A percentile compares a stretch with the other conserved stretches of the same genome.
Conservation (phyloP, 176 grass and related monocot genomes). For the Carex scoparia region DNA sequence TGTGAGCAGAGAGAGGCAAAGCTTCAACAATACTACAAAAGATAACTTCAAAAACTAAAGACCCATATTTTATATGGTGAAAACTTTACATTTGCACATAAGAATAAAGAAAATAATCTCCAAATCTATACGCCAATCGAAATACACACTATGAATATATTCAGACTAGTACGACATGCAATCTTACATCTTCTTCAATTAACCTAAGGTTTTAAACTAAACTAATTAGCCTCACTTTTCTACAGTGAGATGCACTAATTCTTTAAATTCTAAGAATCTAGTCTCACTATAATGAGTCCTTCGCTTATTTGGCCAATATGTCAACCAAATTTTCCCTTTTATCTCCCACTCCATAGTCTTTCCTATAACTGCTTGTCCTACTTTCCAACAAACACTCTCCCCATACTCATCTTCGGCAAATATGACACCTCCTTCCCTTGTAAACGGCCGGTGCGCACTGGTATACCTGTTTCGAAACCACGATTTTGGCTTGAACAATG, state of each 20-base stretch:
- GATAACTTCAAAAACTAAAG: neutral
- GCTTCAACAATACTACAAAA: neutral
- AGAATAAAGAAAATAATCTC: neutral
- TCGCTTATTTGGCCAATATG: constrained; percentile 76
- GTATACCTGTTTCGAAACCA: constrained; percentile 64
- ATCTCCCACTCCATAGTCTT: constrained; percentile 83
- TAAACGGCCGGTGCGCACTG: constrained; percentile 44
- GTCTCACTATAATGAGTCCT: constrained; percentile 57
- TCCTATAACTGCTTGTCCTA: constrained; percentile 30
- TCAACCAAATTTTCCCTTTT: constrained; percentile 66
- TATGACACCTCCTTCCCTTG: constrained; percentile 56
- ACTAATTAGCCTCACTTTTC: neutral
- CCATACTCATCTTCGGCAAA: constrained; percentile 73
- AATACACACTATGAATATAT: neutral
- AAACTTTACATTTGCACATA: neutral
- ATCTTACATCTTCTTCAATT: neutral
- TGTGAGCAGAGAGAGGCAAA: neutral
- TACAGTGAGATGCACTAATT: constrained; percentile 38
- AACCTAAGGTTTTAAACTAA: neutral
- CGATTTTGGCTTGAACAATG: constrained; percentile 31
- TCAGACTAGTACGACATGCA: neutral
- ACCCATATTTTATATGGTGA: neutral
- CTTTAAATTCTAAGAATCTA: constrained; percentile 55
- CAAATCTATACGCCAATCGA: neutral
- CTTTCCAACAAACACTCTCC: constrained; percentile 62